phyloP scores from a whole-genome alignment of 345 rosid genomes.

The Litchi chinensis region DNA sequence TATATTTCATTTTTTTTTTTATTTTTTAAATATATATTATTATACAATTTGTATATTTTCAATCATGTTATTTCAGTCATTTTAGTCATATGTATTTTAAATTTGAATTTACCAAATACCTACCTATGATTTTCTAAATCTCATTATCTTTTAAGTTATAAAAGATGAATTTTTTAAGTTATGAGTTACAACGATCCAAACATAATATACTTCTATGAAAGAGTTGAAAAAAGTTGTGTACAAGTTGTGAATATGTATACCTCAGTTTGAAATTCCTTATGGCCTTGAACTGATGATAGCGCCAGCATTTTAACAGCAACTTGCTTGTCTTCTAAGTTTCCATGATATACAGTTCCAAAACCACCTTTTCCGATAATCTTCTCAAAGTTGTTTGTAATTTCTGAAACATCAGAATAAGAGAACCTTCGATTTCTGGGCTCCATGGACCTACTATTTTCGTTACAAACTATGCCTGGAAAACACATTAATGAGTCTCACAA shows the following conservation, averaged over 20 bases:
- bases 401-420: conserved; percentile 31
- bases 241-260: conserved; percentile 11
- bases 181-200: too few relatives aligned
- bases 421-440: conserved; percentile 33
- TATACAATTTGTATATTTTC: too few relatives aligned
- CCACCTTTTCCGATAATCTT: conserved; percentile 57
- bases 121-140: too few relatives aligned
- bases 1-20: too few relatives aligned
- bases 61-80: too few relatives aligned
- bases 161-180: too few relatives aligned
- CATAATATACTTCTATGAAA: too few relatives aligned
- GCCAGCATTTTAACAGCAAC: conserved; percentile 62
- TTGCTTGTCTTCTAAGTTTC: conserved; percentile 27
- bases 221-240: not conserved
- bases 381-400: conserved; percentile 47
- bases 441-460: conserved; percentile 20
- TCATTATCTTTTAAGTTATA: too few relatives aligned
- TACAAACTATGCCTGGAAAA: not conserved
- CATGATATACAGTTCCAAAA: conserved; percentile 58
- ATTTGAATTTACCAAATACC: too few relatives aligned
- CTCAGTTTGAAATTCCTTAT: conserved; percentile 52
- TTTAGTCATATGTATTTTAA: too few relatives aligned
- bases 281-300: conserved; percentile 44
- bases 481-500: not conserved
- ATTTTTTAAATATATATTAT: too few relatives aligned